Evolutionary conservation across 129 eudicot genomes (phyloP).

Genomic region (Escallonia rubra): DNA sequence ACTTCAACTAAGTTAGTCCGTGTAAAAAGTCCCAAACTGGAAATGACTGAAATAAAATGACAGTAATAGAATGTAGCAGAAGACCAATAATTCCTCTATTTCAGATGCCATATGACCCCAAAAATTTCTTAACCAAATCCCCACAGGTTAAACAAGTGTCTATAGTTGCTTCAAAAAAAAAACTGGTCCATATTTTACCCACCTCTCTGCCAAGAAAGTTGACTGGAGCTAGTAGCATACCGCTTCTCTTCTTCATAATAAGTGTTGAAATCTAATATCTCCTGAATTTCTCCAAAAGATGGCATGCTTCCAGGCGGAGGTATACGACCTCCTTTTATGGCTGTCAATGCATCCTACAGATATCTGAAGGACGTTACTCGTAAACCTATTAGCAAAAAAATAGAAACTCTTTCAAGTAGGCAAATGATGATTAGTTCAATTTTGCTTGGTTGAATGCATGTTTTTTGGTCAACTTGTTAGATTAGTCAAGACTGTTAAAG

Average conservation of each 20-base stretch:
- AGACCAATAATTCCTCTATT: too few relatives aligned
- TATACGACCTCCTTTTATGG: constrained; percentile 77
- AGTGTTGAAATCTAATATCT: constrained; percentile 64
- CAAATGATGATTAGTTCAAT: too few relatives aligned
- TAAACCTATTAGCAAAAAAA: neutral
- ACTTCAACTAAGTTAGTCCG: too few relatives aligned
- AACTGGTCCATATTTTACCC: constrained; percentile 6
- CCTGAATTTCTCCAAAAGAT: constrained; percentile 88
- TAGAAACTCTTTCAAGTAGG: neutral
- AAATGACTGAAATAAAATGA: too few relatives aligned
- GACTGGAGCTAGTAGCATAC: constrained; percentile 44
- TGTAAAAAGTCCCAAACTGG: too few relatives aligned
- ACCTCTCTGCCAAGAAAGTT: constrained; percentile 47
- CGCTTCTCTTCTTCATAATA: constrained; percentile 90
- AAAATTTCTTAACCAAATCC: too few relatives aligned
- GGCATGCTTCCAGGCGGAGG: constrained; percentile 98
- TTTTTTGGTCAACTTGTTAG: too few relatives aligned
- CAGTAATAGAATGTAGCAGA: too few relatives aligned
- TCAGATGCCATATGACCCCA: too few relatives aligned
- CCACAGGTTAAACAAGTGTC: too few relatives aligned
- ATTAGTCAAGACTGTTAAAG: too few relatives aligned
- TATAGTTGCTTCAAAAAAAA: neutral
- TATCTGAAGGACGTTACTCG: constrained; percentile 11
- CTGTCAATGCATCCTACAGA: constrained; percentile 77
- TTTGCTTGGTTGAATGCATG: too few relatives aligned